Evolutionary conservation across 306 rosid species (phyloP), one percentile per base, ranked within the genome.

Genomic region (Vachellia pachyceras): DNA sequence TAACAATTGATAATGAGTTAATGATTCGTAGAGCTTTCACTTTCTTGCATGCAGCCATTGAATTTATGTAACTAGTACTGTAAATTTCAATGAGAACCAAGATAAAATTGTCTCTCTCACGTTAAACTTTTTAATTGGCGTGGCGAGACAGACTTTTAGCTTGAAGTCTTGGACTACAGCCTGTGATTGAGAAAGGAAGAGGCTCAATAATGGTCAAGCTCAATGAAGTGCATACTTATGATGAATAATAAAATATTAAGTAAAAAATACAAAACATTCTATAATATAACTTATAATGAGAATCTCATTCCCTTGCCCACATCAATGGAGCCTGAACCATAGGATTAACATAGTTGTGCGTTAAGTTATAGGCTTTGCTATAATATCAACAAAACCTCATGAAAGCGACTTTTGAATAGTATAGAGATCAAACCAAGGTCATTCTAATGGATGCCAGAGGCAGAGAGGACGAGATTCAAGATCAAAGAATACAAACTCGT

Each of bases 401-500:
- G 36, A 50, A 15, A 33, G 40, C 66, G 61, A 23, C 58, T 4
- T 5, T 14, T 6, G 2, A 5, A 33, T 29, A 5, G 12, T 3
- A 35, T 1, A 15, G 11, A 64, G 69, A 64, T 64, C 79, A 71
- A n/a, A 69, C 77, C 82, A 85, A 66, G 36, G 7, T 60, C 61
- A 73, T 72, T 68, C 18, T 76, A 84, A 84, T 60, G 41, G 40
- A 68, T 49, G 68, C 80, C 29, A 29, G 79, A 47, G 15, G 74
- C 18, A 25, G 79, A 52, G 18, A 80, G 50, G 49, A 68, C 10
- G 40, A 60, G 40, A 60, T 42, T 72, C 58, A 44, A 66, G 72
- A 64, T 55, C 68, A 86, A 83, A 86, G 87, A 90, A 90, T 86
- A 88, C 79, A 65, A 50, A 65, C 60, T 79, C 84, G 83, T 75